Percentiles rank a stretch among this genome's conserved stretches.
phyloP scores from a whole-genome alignment of 768 basidiomycete genomes.

The Mycena leptocephala region DNA sequence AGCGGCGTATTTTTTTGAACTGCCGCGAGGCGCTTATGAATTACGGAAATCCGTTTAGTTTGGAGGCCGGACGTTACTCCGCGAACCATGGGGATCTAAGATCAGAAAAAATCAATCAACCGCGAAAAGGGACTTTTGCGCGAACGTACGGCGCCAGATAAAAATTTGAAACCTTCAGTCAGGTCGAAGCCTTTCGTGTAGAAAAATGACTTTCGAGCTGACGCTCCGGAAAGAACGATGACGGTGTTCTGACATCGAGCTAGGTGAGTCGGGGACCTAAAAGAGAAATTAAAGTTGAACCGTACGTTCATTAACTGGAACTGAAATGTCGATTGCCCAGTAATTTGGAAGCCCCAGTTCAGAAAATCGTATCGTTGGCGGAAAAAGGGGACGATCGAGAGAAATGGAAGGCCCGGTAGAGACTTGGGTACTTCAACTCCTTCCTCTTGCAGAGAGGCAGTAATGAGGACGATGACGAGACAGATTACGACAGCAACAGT shows the following conservation, averaged over 20 bases:
- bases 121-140: slow-evolving; percentile 27
- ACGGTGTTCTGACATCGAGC: slow-evolving; percentile 72
- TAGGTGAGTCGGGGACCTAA: slow-evolving; percentile 35
- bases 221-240: slow-evolving; percentile 84
- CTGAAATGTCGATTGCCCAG: slow-evolving; percentile 77
- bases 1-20: slow-evolving; percentile 77
- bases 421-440: slow-evolving; percentile 67
- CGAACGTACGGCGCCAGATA: slow-evolving; percentile 81
- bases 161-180: slow-evolving; percentile 84
- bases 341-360: slow-evolving; percentile 79
- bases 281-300: slow-evolving; percentile 21
- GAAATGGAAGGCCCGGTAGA: slow-evolving; percentile 72
- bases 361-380: slow-evolving; percentile 80
- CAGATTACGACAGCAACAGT: slow-evolving; percentile 64
- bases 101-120: slow-evolving; percentile 27
- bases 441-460: slow-evolving; percentile 64
- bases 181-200: slow-evolving; percentile 81
- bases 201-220: slow-evolving; percentile 79
- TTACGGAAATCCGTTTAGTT: slow-evolving; percentile 71
- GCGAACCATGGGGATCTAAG: slow-evolving; percentile 81
- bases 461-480: slow-evolving; percentile 62
- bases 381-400: slow-evolving; percentile 79
- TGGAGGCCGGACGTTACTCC: slow-evolving; percentile 84
- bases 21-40: slow-evolving; percentile 80
- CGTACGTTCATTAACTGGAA: slow-evolving; percentile 79